Percentiles rank a stretch among this genome's conserved stretches.
Conservation (phyloP, 306 rosid genomes). For the Lathyrus oleraceus region DNA sequence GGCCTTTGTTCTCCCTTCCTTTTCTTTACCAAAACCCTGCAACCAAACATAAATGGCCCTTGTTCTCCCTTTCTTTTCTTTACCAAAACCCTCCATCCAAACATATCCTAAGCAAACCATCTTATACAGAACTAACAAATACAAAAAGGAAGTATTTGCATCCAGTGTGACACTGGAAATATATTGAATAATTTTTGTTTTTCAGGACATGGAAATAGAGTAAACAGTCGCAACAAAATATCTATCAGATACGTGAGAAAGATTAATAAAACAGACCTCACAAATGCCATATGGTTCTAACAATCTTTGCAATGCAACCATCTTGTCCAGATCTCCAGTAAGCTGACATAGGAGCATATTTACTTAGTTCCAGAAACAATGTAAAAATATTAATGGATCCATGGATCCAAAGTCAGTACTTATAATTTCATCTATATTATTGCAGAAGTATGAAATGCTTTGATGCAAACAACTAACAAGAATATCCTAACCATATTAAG, state of each 20-base stretch:
- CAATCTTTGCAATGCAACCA: conserved; percentile 87
- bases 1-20: background rate
- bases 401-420: background rate
- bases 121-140: background rate
- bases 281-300: conserved; percentile 87
- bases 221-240: conserved; percentile 17
- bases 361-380: conserved; percentile 23
- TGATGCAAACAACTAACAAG: conserved; percentile 18
- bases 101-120: background rate
- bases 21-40: background rate
- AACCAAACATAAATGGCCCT: background rate
- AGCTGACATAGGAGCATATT: conserved; percentile 50
- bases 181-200: background rate
- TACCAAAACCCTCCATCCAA: background rate
- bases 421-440: conserved; percentile 5
- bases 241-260: conserved; percentile 14
- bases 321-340: conserved; percentile 83
- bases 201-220: background rate
- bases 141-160: conserved; percentile 10
- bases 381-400: conserved; percentile 14
- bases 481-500: background rate
- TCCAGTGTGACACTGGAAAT: background rate
- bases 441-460: conserved; percentile 20
- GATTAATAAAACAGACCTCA: conserved; percentile 62
- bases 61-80: background rate